Evolutionary conservation across 2,329 filamentous ascomycete genomes (phyloP), one percentile per base, ranked within the genome.

Genomic region (Ascochyta rabiei): DNA sequence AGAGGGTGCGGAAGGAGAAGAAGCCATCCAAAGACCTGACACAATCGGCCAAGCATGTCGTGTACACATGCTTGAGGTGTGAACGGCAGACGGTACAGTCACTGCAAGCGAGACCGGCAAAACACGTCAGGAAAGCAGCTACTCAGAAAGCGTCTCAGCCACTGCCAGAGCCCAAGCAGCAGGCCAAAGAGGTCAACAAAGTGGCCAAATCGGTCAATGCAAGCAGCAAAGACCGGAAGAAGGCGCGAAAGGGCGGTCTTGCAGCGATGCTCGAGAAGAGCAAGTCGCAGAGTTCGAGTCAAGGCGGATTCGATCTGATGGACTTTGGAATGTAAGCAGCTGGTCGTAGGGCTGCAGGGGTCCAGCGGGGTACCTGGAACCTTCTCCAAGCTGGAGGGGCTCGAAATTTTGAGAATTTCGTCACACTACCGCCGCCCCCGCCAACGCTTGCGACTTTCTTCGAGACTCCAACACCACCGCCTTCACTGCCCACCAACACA

Each of bases 191-290:
- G 13, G 47, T 50, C 8, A 51, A 39, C 39, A 66, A 62, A 34
- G 41, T 62, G 21, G 50, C 56, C 23, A 74, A 71, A 57, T 67
- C 80, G 38, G 71, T 76, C 13, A 82, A 73, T 48, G 66, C 71
- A 30, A 75, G 67, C 71, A 84, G 81, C 73, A 84, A 84, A 69
- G 82, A 83, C 62, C 75, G 82, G 61, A 81, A 81, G 21, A 84
- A 83, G 63, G 74, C 80, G 50, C 74, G 83, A 23, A 85, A 84
- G 59, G 80, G 80, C 24, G 81, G 81, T 4, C 68, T 85, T 10
- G 80, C 83, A 62, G 81, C 82, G 31, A 73, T 84, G 52, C 72
- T 85, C n/a, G 79, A 79, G 5, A 79, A 76, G 58, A 76, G 64
- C 63, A 78, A 77, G 51, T 62, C 62, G 62, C 47, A 79, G 69